phyloP scores from a whole-genome alignment of 2,329 filamentous ascomycete genomes.

The Diaporthe citriasiana region DNA sequence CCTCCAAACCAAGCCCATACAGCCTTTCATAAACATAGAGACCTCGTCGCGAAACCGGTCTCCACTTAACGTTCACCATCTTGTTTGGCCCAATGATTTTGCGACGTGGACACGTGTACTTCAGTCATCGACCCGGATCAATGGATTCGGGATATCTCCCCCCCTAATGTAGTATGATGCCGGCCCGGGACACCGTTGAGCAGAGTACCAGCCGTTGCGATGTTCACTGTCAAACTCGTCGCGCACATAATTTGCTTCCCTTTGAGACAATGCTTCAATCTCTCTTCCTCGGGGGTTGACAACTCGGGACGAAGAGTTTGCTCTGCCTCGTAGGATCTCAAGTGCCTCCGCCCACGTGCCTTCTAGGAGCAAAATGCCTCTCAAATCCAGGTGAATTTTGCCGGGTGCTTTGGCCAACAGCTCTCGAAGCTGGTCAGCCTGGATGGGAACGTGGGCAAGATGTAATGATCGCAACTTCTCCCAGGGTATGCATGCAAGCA shows the following conservation, averaged over 20 bases:
- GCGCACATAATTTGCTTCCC: background rate
- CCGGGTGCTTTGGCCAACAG: background rate
- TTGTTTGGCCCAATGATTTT: too few species aligned
- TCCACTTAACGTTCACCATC: too few species aligned
- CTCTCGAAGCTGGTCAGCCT: background rate
- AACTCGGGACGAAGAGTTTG: background rate
- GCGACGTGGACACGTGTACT: too few species aligned
- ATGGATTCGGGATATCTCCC: background rate
- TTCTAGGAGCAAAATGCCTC: background rate
- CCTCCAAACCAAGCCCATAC: background rate
- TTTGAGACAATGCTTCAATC: accelerated
- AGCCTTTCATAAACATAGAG: background rate
- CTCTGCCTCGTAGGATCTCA: background rate
- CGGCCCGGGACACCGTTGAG: background rate
- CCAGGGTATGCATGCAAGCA: background rate
- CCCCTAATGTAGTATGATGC: conserved; percentile 6
- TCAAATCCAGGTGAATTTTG: background rate
- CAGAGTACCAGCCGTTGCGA: background rate
- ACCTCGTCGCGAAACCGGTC: background rate
- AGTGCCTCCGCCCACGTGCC: background rate
- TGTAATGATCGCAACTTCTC: background rate
- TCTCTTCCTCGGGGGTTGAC: background rate
- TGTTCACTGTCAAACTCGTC: background rate
- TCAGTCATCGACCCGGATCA: background rate
- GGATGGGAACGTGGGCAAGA: background rate